Conservation (phyloP, 352 stramenopile genomes). For the Paralagenidium karlingii region DNA sequence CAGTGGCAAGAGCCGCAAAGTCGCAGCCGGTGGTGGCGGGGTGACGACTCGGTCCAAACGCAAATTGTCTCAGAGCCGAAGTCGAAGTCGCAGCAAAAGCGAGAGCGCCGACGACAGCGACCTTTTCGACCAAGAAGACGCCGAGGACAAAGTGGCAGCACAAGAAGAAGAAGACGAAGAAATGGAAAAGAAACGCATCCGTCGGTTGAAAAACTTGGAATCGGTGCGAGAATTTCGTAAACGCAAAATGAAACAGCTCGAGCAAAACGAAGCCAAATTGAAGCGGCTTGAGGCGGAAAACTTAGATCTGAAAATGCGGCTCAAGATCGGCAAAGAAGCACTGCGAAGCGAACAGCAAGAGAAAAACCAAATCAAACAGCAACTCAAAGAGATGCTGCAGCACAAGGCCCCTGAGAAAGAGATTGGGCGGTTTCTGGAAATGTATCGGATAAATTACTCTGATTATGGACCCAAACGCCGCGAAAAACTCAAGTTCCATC, state of each 20-base stretch:
- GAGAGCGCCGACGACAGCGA: no score
- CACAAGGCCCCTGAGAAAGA: slow-evolving; percentile 52
- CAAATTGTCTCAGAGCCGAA: no score
- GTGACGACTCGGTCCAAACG: no score
- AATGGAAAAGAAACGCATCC: slow-evolving; percentile 33
- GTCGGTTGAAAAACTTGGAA: slow-evolving; percentile 59
- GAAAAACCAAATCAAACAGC: slow-evolving; percentile 68
- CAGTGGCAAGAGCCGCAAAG: no score
- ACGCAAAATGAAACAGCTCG: slow-evolving; percentile 58
- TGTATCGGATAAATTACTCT: slow-evolving; percentile 76
- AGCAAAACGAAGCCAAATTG: slow-evolving; percentile 51
- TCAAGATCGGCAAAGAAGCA: slow-evolving; percentile 74
- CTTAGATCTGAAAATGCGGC: slow-evolving; percentile 63
- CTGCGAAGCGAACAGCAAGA: slow-evolving; percentile 58
- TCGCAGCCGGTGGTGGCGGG: no score
- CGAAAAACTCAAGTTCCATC: slow-evolving; percentile 62
- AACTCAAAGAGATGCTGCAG: slow-evolving; percentile 67
- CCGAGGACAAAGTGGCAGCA: no score
- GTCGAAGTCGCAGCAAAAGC: no score
- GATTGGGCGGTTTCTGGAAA: slow-evolving; percentile 65
- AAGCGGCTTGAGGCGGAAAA: slow-evolving; percentile 59
- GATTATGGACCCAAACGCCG: slow-evolving; percentile 63
- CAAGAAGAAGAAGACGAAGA: slow-evolving; percentile 3
- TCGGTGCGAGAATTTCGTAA: slow-evolving; percentile 68
- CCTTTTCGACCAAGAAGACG: no score